Percentiles rank a stretch among this genome's conserved stretches.
Evolutionary conservation across 768 basidiomycete genomes (phyloP).

Genomic region (Mycena alexandri): DNA sequence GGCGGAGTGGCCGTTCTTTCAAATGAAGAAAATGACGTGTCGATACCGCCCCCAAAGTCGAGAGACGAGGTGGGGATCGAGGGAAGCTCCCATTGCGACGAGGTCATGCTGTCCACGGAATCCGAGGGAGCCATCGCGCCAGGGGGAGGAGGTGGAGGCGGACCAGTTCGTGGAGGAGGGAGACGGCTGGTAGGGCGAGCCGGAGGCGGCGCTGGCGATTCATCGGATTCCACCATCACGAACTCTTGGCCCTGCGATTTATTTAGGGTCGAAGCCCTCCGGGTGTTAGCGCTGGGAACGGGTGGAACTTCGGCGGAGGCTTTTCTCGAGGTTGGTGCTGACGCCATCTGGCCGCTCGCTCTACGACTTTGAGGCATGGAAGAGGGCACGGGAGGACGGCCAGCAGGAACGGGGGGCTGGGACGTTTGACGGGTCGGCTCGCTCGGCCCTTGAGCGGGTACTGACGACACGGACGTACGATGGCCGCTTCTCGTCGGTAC

Average conservation of each 20-base stretch:
- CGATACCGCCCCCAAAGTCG: constrained; percentile 61
- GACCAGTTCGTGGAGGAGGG: constrained; percentile 54
- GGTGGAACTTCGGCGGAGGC: constrained; percentile 50
- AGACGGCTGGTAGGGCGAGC: constrained; percentile 48
- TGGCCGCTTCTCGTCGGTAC: constrained; percentile 62
- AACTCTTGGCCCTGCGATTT: constrained; percentile 55
- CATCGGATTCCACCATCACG: constrained; percentile 68
- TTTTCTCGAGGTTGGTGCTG: constrained; percentile 50
- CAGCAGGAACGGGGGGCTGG: constrained; percentile 62
- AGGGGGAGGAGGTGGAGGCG: constrained; percentile 53
- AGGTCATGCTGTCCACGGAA: constrained; percentile 48
- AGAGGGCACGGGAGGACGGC: constrained; percentile 53
- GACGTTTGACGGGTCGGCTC: constrained; percentile 42
- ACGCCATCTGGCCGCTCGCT: constrained; percentile 51
- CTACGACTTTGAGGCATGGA: constrained; percentile 52
- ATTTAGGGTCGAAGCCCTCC: constrained; percentile 42
- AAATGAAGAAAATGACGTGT: constrained; percentile 36
- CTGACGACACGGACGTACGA: constrained; percentile 41
- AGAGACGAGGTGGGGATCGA: constrained; percentile 67
- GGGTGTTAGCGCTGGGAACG: constrained; percentile 30
- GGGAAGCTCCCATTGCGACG: constrained; percentile 76
- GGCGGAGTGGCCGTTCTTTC: constrained; percentile 46
- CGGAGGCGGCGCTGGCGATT: constrained; percentile 60
- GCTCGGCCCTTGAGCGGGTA: constrained; percentile 49
- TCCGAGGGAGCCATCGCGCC: constrained; percentile 41